Conservation (phyloP, 306 rosid genomes). For the Vicia sativa region DNA sequence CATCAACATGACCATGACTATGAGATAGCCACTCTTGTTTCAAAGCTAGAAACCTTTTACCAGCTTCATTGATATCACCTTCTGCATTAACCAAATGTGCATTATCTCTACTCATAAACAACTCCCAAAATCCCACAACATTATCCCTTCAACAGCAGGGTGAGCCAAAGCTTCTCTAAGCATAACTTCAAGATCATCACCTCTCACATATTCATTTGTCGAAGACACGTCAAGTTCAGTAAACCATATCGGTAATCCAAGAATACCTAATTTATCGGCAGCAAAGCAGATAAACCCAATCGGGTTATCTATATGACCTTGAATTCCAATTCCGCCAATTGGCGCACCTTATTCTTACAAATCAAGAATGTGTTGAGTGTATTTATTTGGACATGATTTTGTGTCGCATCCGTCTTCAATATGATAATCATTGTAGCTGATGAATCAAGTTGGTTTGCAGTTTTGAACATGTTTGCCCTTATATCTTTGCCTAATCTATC, state of each 20-base stretch:
- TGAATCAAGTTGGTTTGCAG: constrained; percentile 73
- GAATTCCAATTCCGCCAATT: constrained; percentile 88
- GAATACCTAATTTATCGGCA: constrained; percentile 77
- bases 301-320: constrained; percentile 88
- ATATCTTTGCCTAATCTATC: constrained; percentile 78
- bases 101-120: constrained; percentile 80
- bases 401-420: constrained; percentile 87
- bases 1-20: constrained; percentile 59
- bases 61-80: constrained; percentile 89
- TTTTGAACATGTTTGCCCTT: constrained; percentile 86
- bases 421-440: constrained; percentile 82
- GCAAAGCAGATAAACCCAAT: constrained; percentile 74
- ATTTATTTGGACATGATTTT: constrained; percentile 72
- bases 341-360: constrained; percentile 84
- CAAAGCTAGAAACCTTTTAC: constrained; percentile 64
- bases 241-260: constrained; percentile 91
- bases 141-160: constrained; percentile 80
- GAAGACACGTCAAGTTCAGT: constrained; percentile 91
- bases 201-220: constrained; percentile 69
- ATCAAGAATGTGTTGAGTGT: constrained; percentile 74
- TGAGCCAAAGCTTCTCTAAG: constrained; percentile 78
- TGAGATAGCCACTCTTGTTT: constrained; percentile 81
- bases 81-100: constrained; percentile 84
- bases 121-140: constrained; percentile 94
- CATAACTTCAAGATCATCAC: constrained; percentile 92